These are phyloP conservation scores for Apiospora marii DNA, from an alignment of 2,329 filamentous ascomycete species.

Conservation along the genomic window DNA sequence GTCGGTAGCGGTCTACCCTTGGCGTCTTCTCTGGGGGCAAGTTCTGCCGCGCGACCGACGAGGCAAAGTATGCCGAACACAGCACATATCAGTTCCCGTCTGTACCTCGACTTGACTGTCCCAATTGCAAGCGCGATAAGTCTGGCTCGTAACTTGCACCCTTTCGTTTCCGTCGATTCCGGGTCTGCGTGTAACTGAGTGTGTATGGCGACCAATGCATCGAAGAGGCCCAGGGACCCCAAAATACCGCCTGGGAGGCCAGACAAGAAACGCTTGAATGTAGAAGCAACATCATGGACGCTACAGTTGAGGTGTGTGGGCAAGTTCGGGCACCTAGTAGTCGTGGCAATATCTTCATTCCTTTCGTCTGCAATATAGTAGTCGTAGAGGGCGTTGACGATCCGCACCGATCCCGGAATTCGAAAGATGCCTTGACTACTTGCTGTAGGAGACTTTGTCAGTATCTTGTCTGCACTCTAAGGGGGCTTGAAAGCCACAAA, in stretches of 20 bases:
- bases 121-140: constrained; percentile 70
- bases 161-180: constrained; percentile 60
- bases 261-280: constrained; percentile 71
- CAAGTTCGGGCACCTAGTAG: constrained; percentile 65
- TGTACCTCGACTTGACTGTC: constrained; percentile 65
- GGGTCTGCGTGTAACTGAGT: constrained; percentile 60
- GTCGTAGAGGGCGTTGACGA: constrained; percentile 66
- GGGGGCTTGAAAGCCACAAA: constrained; percentile 34
- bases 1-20: constrained; percentile 60
- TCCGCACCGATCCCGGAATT: constrained; percentile 64
- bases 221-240: constrained; percentile 67
- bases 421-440: constrained; percentile 68
- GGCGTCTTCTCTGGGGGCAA: constrained; percentile 58
- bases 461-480: not conserved
- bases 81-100: constrained; percentile 70
- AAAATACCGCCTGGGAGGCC: constrained; percentile 72
- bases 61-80: constrained; percentile 71
- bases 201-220: constrained; percentile 68
- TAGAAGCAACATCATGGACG: constrained; percentile 71
- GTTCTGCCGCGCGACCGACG: constrained; percentile 66
- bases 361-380: constrained; percentile 66
- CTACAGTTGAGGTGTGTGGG: constrained; percentile 66
- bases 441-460: constrained; percentile 40
- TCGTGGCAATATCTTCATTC: constrained; percentile 60
- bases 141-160: constrained; percentile 66